Evolutionary conservation across 192 early-diverging fungal genomes (phyloP), one percentile per base, ranked within the genome.

Genomic region (Umbelopsis vinacea): DNA sequence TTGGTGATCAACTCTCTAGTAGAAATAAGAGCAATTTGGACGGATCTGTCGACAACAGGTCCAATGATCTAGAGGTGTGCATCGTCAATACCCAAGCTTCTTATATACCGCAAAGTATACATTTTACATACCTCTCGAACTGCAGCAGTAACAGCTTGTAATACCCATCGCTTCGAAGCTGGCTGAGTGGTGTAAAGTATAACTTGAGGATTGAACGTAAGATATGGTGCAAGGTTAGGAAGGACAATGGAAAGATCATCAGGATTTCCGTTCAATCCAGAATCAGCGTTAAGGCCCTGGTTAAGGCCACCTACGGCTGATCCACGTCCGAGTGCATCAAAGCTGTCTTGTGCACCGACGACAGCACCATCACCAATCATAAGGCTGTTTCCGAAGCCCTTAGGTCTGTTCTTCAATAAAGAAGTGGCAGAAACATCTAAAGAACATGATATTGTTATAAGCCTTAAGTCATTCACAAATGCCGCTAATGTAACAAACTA

Each of bases 1-100:
- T 99, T 99, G 50, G 92, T 77, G 24, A 98, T 87, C 37, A 97
- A 85, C 74, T 99, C 98, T 6, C 94, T 87, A 7, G 95, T 97
- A 47, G 94, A 94, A 66, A 95, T 93, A 2, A 91, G 87, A 4
- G 97, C 97, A 77, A 99, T 97, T 0, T 92, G 90, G 0, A 98
- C 95, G 15, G 96, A 93, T 68, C 97, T 84, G 48, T 96, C 95
- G 6, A 99, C 95, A 11, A 98, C 94, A 17, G 95, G 92, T 0
- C 89, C 88, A 47, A 96, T 94, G 70, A 87, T 89, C 76, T 80
- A 46, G 0, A 57, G 26, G 29, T 21, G 37, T 7, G 35, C 0
- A 23, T 66, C 21, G 47, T 50, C 48, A 50, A 21, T 63, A 15
- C 21, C 2, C 21, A 21, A 29, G 23, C 4, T 23, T 29, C 11